Percentiles rank a stretch among this genome's conserved stretches.
phyloP scores from a whole-genome alignment of 2,329 filamentous ascomycete species.

The Dothiorella sarmentorum region DNA sequence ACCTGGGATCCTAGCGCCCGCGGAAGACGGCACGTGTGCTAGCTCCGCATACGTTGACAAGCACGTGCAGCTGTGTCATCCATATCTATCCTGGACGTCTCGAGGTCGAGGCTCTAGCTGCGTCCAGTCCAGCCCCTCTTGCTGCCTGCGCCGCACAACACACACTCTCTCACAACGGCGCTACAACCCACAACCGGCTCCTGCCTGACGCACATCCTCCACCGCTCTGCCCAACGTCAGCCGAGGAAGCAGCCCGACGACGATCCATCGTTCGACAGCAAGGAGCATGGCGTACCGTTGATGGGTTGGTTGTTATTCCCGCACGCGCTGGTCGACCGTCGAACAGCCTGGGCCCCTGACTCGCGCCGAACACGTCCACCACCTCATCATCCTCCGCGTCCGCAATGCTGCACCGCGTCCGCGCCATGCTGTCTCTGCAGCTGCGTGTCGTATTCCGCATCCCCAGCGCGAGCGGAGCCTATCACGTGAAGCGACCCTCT shows the following conservation, averaged over 20 bases:
- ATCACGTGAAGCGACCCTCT: not conserved
- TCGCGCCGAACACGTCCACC: too few relatives aligned
- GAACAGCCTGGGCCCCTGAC: not conserved
- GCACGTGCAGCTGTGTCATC: conserved; percentile 12
- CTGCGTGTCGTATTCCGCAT: not conserved
- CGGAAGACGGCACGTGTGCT: conserved; percentile 9
- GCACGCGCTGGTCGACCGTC: not conserved
- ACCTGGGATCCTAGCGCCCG: conserved; percentile 8
- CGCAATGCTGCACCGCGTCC: not conserved
- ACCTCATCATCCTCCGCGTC: not conserved
- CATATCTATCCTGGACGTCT: too few relatives aligned
- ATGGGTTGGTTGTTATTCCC: not conserved
- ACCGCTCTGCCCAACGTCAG: conserved; percentile 10
- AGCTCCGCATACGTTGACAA: conserved; percentile 4
- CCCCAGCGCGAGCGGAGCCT: not conserved
- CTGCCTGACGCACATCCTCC: not conserved
- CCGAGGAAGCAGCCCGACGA: not conserved
- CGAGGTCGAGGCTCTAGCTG: too few relatives aligned
- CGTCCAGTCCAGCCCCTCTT: not conserved
- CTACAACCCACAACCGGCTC: not conserved
- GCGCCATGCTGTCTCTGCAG: not conserved
- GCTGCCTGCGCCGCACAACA: not conserved
- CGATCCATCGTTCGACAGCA: too few relatives aligned
- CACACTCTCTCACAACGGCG: too few relatives aligned
- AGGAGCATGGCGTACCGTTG: too few relatives aligned